These are phyloP conservation scores for Rosa multiflora DNA, from an alignment of 306 rosid genomes.

Conservation along the genomic window DNA sequence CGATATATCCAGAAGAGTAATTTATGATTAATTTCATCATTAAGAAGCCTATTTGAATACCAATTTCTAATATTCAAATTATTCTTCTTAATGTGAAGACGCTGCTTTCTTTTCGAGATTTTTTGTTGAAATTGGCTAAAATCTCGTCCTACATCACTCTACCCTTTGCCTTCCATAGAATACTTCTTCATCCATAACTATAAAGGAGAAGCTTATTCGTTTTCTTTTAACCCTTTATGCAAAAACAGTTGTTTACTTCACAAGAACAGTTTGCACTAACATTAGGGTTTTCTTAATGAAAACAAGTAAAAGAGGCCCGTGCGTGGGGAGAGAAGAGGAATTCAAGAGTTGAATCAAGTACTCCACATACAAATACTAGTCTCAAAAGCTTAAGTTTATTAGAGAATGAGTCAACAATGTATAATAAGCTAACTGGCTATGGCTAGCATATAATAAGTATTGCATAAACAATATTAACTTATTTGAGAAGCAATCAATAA, in stretches of 20 bases:
- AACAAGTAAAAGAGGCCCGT: neutral
- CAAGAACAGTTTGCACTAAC: neutral
- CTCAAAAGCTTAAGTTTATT: neutral
- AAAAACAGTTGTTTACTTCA: neutral
- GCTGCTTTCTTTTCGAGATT: no score
- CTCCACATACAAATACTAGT: neutral
- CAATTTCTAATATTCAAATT: no score
- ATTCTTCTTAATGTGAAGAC: no score
- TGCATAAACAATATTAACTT: neutral
- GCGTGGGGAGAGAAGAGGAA: neutral
- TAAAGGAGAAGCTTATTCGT: neutral
- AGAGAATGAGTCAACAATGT: neutral
- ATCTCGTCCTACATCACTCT: neutral
- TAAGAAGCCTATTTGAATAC: no score
- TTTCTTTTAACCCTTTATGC: neutral
- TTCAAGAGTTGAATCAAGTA: neutral
- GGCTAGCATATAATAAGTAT: neutral
- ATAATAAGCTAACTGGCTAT: neutral
- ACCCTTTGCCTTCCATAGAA: slow-evolving; percentile 28
- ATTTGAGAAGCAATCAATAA: neutral
- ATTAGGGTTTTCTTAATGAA: neutral
- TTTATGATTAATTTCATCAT: no score
- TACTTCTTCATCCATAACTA: slow-evolving; percentile 40
- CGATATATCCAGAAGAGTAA: no score
- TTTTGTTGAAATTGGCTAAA: no score